Percentiles rank a stretch among this genome's conserved stretches.
These are phyloP conservation scores for Veloporphyrellus conicus DNA, from an alignment of 1,284 basidiomycete species.

Conservation along the genomic window DNA sequence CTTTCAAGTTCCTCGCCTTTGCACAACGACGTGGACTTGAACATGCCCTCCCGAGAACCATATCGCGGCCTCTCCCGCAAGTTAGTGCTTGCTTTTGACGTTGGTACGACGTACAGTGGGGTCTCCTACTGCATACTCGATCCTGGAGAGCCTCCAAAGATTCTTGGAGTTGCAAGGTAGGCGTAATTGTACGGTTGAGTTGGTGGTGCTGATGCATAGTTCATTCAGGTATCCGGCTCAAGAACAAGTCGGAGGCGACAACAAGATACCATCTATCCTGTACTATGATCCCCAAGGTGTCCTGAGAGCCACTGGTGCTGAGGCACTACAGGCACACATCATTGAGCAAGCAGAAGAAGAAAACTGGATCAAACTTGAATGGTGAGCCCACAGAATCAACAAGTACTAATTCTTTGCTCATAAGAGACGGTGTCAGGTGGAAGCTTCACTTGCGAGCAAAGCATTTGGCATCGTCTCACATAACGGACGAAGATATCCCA, in stretches of 20 bases:
- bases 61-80: slow-evolving; percentile 36
- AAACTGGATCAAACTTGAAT: no score
- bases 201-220: not conserved
- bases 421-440: no score
- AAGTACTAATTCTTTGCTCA: no score
- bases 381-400: no score
- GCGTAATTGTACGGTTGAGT: not conserved
- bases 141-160: slow-evolving; percentile 45
- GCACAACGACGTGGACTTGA: not conserved
- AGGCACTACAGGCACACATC: slow-evolving; percentile 39
- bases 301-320: slow-evolving; percentile 47
- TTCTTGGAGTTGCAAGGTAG: slow-evolving; percentile 42
- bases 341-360: no score
- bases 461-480: slow-evolving; percentile 28
- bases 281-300: slow-evolving; percentile 46
- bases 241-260: slow-evolving; percentile 38
- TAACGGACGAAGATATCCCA: slow-evolving; percentile 34
- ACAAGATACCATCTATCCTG: slow-evolving; percentile 54
- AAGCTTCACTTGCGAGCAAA: slow-evolving; percentile 51
- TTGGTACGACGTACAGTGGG: slow-evolving; percentile 51
- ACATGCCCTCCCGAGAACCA: slow-evolving; percentile 27
- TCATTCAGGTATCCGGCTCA: slow-evolving; percentile 40
- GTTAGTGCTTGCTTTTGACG: slow-evolving; percentile 46
- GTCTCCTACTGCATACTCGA: slow-evolving; percentile 44
- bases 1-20: no score